phyloP scores from a whole-genome alignment of 2,329 filamentous ascomycete genomes.

The Tolypocladium album region DNA sequence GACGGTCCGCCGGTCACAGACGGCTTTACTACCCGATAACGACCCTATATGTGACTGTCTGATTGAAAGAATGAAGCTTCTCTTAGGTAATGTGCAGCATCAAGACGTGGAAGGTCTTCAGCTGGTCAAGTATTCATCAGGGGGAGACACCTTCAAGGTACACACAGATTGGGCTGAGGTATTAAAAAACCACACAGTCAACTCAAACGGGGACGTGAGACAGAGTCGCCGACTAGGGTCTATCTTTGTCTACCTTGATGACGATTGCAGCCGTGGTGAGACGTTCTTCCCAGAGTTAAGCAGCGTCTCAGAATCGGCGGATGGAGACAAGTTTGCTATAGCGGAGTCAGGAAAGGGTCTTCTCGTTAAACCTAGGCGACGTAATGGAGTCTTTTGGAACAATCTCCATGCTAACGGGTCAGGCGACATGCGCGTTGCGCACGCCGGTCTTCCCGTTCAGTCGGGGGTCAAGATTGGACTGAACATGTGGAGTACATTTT shows the following conservation, averaged over 20 bases:
- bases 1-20: not conserved
- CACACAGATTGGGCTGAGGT: not conserved
- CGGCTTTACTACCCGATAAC: not conserved
- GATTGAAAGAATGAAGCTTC: not conserved
- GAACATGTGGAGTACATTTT: not conserved
- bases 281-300: not conserved
- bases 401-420: not conserved
- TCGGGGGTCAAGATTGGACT: not conserved
- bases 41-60: not conserved
- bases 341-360: not conserved
- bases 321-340: not conserved
- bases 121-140: not conserved
- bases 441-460: not conserved
- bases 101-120: not conserved
- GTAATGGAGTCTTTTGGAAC: not conserved
- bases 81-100: not conserved
- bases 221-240: not conserved
- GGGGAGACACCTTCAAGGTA: not conserved
- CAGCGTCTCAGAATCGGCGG: not conserved
- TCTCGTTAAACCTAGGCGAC: not conserved
- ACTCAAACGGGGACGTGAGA: not conserved
- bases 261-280: not conserved
- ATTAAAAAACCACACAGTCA: not conserved
- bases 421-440: not conserved
- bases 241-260: not conserved